Evolutionary conservation across 257 asterid genomes (phyloP).

Genomic region (Penstemon newberryi): DNA sequence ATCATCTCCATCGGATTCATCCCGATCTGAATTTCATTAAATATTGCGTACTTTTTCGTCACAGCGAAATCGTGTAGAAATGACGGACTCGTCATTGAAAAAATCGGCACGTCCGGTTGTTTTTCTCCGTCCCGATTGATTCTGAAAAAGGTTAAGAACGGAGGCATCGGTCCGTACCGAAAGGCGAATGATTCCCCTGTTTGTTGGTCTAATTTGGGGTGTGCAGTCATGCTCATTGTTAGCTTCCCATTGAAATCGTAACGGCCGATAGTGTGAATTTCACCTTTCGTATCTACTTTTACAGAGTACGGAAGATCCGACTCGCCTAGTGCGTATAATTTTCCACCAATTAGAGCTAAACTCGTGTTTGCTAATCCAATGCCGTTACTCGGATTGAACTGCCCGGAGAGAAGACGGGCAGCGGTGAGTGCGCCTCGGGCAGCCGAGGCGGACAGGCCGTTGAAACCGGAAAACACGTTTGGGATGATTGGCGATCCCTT

Average conservation of each 20-base stretch:
- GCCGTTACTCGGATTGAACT: conserved; percentile 51
- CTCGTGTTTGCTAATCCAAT: conserved; percentile 73
- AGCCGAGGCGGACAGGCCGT: conserved; percentile 52
- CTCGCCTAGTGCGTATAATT: conserved; percentile 69
- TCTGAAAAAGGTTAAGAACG: conserved; percentile 57
- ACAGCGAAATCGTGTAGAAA: conserved; percentile 79
- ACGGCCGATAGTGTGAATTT: conserved; percentile 60
- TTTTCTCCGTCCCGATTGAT: conserved; percentile 50
- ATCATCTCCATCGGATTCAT: conserved; percentile 57
- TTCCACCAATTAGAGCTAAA: conserved; percentile 54
- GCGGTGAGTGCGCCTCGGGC: conserved; percentile 58
- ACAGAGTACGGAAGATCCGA: conserved; percentile 69
- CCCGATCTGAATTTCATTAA: conserved; percentile 63
- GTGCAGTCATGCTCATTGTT: conserved; percentile 71
- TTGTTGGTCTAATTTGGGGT: conserved; percentile 62
- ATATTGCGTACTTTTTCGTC: conserved; percentile 62
- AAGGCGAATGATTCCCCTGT: conserved; percentile 73
- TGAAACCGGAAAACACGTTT: conserved; percentile 64
- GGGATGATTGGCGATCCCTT: conserved; percentile 53
- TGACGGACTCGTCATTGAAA: conserved; percentile 62
- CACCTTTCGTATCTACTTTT: conserved; percentile 48
- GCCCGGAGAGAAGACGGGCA: conserved; percentile 53
- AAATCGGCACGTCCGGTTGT: conserved; percentile 61
- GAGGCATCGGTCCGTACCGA: conserved; percentile 70
- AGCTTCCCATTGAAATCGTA: conserved; percentile 60